Evolutionary conservation across 2,329 filamentous ascomycete genomes (phyloP), one percentile per base, ranked within the genome.

Genomic region (Hortaea werneckii): DNA sequence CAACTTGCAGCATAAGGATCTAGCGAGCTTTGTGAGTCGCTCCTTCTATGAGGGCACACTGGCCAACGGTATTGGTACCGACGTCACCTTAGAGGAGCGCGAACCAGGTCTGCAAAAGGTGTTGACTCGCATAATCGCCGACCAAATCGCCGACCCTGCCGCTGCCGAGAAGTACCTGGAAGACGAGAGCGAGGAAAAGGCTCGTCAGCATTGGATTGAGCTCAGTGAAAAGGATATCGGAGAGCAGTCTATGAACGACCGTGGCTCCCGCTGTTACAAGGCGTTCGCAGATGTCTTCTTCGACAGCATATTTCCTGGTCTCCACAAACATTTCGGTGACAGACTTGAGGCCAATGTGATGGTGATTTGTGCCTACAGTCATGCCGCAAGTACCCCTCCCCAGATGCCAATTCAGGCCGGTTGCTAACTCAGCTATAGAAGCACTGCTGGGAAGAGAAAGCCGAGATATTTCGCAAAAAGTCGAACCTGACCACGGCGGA

Each of bases 211-310:
- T 10, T 54, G 48, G 44, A 27, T 54, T 30, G 43, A 54, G 41
- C 48, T 54, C 12, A 13, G 42, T 6, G 50, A 10, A 38, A 27
- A 42, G 44, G n/a, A 27, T 37, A 40, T 32, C n/a, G 34, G 30
- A 27, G 37, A 39, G 10, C 39, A n/a, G 20, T 10, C 41, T 41
- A 6, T 53, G 49, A 4, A 34, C 46, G 3, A 37, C 30, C 5
- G 42, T 52, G 3, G 38, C 20, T 20, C 20, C 20, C 20, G 20
- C 4, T 20, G 20, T 20, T 20, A 20, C 20, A 20, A 37, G 11
- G 48, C 46, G 30, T 45, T 52, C 41, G 29, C 47, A 6, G 44
- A 50, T 5, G 40, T 47, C 12, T 54, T 54, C 35, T 51, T 55
- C 46, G 28, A 42, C 8, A 13, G 37, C 5, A 43, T 52, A 30